A percentile compares a stretch with the other conserved stretches of the same genome.
Evolutionary conservation across 495 filamentous ascomycete species (phyloP).

Genomic region (Penicillium paxilli): DNA sequence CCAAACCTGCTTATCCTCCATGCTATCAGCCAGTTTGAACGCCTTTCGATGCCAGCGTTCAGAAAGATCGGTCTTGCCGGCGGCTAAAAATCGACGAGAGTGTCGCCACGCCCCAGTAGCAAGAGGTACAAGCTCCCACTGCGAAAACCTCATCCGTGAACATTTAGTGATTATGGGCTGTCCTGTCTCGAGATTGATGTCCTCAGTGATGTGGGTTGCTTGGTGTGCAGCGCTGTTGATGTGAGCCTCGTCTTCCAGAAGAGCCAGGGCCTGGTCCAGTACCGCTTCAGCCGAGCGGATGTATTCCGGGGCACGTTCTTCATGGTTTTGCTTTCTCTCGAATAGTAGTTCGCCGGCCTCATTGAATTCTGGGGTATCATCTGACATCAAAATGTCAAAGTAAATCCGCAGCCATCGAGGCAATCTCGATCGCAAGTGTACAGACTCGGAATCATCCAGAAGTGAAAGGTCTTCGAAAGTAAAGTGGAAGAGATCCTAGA

Average conservation of each 20-base stretch:
- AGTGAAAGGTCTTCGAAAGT: too few relatives aligned
- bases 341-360: too few relatives aligned
- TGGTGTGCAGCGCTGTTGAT: neutral
- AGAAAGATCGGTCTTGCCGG: slow-evolving; percentile 54
- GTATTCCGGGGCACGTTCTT: too few relatives aligned
- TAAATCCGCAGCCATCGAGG: too few relatives aligned
- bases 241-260: neutral
- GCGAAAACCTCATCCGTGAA: slow-evolving; percentile 67
- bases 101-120: slow-evolving; percentile 73
- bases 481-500: too few relatives aligned
- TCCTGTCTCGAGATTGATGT: neutral
- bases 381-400: too few relatives aligned
- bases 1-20: slow-evolving; percentile 44
- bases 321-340: too few relatives aligned
- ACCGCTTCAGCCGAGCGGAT: too few relatives aligned
- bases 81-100: slow-evolving; percentile 69
- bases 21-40: slow-evolving; percentile 59
- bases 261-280: neutral
- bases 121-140: slow-evolving; percentile 84
- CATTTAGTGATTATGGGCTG: neutral
- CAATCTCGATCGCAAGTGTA: too few relatives aligned
- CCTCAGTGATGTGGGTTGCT: neutral
- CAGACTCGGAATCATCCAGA: too few relatives aligned
- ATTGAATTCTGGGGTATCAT: too few relatives aligned
- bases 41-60: slow-evolving; percentile 67